These are phyloP conservation scores for Oxytropis ochrocephala DNA, from an alignment of 306 rosid genomes.

Conservation along the genomic window DNA sequence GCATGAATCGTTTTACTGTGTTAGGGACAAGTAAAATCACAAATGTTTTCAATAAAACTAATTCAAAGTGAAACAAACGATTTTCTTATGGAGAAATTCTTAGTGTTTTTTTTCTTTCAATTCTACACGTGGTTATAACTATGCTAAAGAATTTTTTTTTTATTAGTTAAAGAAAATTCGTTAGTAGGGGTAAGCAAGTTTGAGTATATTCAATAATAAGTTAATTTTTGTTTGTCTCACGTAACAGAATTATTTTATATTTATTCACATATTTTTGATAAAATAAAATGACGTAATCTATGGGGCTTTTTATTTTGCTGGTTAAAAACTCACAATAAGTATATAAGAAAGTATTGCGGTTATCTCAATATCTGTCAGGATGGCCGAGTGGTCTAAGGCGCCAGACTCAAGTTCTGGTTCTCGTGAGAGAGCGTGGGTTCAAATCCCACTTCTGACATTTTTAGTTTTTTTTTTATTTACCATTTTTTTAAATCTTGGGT, in stretches of 20 bases:
- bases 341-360: too few relatives aligned
- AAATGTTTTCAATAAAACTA: not conserved
- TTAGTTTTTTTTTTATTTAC: too few relatives aligned
- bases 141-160: not conserved
- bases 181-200: not conserved
- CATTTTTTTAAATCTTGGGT: too few relatives aligned
- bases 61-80: not conserved
- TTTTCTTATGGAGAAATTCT: not conserved
- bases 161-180: not conserved
- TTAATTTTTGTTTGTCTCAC: too few relatives aligned
- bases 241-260: too few relatives aligned
- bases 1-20: too few relatives aligned
- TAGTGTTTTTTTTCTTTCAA: not conserved
- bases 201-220: not conserved
- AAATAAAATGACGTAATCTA: too few relatives aligned
- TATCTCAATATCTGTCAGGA: not conserved
- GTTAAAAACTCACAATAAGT: too few relatives aligned
- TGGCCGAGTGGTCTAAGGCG: constrained; percentile 48
- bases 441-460: constrained; percentile 36
- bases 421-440: constrained; percentile 41
- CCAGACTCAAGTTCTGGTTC: constrained; percentile 41
- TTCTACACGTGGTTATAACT: not conserved
- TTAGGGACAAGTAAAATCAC: not conserved
- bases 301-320: too few relatives aligned
- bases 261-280: too few relatives aligned